phyloP scores from a whole-genome alignment of 2,329 filamentous ascomycete species.

The Zalaria obscura region DNA sequence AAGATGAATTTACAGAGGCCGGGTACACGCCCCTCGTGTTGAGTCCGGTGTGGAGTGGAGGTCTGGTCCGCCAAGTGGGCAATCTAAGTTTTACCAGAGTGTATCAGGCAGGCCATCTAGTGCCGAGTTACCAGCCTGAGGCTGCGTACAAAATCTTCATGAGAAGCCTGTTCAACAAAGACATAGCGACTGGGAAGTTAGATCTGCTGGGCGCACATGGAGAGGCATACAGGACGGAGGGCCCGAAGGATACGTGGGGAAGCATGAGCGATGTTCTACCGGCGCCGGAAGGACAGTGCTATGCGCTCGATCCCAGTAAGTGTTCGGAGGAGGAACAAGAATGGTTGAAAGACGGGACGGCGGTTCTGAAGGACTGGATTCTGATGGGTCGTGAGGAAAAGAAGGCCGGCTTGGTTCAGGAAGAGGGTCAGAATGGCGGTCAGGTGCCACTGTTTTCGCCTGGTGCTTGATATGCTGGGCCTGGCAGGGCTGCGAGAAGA shows the following conservation, averaged over 20 bases:
- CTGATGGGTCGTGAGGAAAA: slow-evolving; percentile 10
- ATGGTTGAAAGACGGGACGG: slow-evolving; percentile 15
- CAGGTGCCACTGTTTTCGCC: no score
- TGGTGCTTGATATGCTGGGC: no score
- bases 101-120: slow-evolving; percentile 37
- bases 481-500: no score
- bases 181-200: slow-evolving; percentile 20
- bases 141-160: slow-evolving; percentile 23
- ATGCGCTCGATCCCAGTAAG: slow-evolving; percentile 8
- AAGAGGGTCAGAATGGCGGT: no score
- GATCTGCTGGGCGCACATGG: slow-evolving; percentile 3
- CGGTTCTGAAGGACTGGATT: slow-evolving; percentile 17
- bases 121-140: slow-evolving; percentile 22
- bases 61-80: slow-evolving; percentile 19
- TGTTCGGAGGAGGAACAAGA: slow-evolving; percentile 15
- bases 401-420: not conserved
- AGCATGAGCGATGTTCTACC: slow-evolving; percentile 17
- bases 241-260: slow-evolving; percentile 15
- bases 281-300: slow-evolving; percentile 12
- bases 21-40: slow-evolving; percentile 28
- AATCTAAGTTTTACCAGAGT: slow-evolving; percentile 30
- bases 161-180: slow-evolving; percentile 17
- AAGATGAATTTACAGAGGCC: slow-evolving; percentile 30
- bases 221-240: slow-evolving; percentile 11
- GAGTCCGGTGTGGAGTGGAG: slow-evolving; percentile 14